Base-by-base conservation (phyloP, 2,329 filamentous ascomycete genomes). In the Pseudonectria foliicola region DNA sequence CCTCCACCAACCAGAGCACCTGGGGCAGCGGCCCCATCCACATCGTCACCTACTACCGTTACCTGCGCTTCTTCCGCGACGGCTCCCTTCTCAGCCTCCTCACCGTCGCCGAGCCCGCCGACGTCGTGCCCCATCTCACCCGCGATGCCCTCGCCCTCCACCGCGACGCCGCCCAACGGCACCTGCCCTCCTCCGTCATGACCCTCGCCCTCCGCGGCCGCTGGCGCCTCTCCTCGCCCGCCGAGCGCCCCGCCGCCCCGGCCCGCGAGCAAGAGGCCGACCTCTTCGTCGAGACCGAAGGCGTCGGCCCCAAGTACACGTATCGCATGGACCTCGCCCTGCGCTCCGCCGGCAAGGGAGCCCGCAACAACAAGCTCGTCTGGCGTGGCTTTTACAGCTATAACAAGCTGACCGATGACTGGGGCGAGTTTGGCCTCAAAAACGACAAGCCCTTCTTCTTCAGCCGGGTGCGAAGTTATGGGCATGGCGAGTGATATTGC, bases 21-120 rank as follows among this genome's bases (percentile, higher is more conserved):
- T 95, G 89, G 86, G 67, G 68, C 51, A 82, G 75, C 15, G 37
- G 36, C 24, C 89, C 89, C 7, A 82, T 96, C 25, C 88, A 94
- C 57, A 93, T 96, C 39, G 88, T 98, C 31, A 98, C 92, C 1
- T 98, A 96, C 64, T 98, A 94, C 65, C 86, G 92, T 38, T 98
- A 96, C 62, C 75, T 98, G 4, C 85, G 92, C 34, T 92, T 98
- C 66, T 92, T 92, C 65, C 84, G 88, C 15, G 86, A 96, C 59
- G 92, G 92, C 18, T 82, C 83, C 2, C 78, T 75, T 44, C 80
- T 96, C 39, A 86, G 80, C 35, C 71, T 98, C 2, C 72, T 93
- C 25, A 86, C 84, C 1, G 93, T 85, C 1, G 64, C 75, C 5
- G 86, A 95, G 55, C 92, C 92, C 1, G 63, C 73, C n/a, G 85